Base-by-base conservation (phyloP, 1,284 basidiomycete species). In the Ustilago sp. region DNA sequence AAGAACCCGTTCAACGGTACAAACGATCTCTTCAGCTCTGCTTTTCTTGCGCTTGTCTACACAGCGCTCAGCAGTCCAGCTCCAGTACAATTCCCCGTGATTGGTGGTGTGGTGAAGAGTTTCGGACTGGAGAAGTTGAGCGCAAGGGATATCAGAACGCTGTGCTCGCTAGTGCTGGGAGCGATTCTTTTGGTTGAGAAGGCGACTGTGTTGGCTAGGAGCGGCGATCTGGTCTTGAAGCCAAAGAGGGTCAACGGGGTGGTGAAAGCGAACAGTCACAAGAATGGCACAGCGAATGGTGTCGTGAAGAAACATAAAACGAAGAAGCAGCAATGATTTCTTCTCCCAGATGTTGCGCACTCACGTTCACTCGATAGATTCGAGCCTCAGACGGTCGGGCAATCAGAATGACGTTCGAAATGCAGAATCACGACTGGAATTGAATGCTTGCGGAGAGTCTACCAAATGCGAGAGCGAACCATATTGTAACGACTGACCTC, bases 401-500 rank as follows among this genome's bases (percentile, higher is more conserved):
- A 41, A 12, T 15, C 39, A 28, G 39, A n/a, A 17, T 41, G 12
- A 41, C 11, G 17, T 6, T 15, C 34, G 50, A 36, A 51, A 36
- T 36, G 34, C 13, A 28, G 3, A 28, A 5, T 19, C 39, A 41
- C 11, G 39, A 41, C 39, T 15, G 12, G 9, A 41, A 17, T 41
- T 4, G 43, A 38, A 31, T 57, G 57, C 32, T 23, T 43, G n/a
- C 7, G 38, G 34, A 19, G 11, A 32, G 15, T 11, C 32, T 61
- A 84, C 83, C 82, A 85, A 45, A 85, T 80, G 41, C 83, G 74
- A 23, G 79, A 81, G 9, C 81, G 79, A 12, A 81, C 77, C 69
- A 85, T 81, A n/a, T 80, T 71, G 52, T 84, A 85, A 15, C 84
- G 79, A 52, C 78, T 75, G 52, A 85, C 80, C 47, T 85, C 84